A percentile compares a stretch with the other conserved stretches of the same genome.
Conservation (phyloP, 179 eudicot species). For the Heliamphora pulchella region DNA sequence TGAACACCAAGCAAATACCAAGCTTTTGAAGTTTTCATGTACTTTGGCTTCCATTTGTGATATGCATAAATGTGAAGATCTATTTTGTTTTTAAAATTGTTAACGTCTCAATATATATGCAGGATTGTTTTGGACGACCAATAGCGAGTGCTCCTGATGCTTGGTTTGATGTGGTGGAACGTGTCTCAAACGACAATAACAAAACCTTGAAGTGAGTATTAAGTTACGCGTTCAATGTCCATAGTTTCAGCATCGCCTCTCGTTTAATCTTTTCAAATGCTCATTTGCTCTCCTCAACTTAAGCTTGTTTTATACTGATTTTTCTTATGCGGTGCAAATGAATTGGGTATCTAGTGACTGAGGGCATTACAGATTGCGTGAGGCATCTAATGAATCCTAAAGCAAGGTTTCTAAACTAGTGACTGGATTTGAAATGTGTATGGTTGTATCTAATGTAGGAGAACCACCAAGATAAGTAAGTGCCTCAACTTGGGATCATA, state of each 20-base stretch:
- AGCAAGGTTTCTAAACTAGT: neutral
- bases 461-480: conserved; percentile 55
- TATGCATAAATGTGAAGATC: neutral
- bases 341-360: too few species aligned
- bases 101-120: conserved; percentile 10
- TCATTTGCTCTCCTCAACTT: neutral
- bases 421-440: neutral
- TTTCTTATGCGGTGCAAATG: neutral
- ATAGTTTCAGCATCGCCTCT: neutral
- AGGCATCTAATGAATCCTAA: neutral
- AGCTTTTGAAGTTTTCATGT: neutral
- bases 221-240: neutral
- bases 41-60: neutral
- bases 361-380: neutral
- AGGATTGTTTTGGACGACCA: conserved; percentile 98
- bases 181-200: conserved; percentile 82
- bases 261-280: neutral
- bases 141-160: conserved; percentile 98
- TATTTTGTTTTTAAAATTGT: neutral
- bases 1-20: too few species aligned
- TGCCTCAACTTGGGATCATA: conserved; percentile 98
- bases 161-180: conserved; percentile 97
- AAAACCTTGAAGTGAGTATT: conserved; percentile 76
- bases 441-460: conserved; percentile 39
- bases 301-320: neutral